Percentiles rank a stretch among this genome's conserved stretches.
Conservation (phyloP, 495 filamentous ascomycete genomes). For the Aeminium ludgeri region DNA sequence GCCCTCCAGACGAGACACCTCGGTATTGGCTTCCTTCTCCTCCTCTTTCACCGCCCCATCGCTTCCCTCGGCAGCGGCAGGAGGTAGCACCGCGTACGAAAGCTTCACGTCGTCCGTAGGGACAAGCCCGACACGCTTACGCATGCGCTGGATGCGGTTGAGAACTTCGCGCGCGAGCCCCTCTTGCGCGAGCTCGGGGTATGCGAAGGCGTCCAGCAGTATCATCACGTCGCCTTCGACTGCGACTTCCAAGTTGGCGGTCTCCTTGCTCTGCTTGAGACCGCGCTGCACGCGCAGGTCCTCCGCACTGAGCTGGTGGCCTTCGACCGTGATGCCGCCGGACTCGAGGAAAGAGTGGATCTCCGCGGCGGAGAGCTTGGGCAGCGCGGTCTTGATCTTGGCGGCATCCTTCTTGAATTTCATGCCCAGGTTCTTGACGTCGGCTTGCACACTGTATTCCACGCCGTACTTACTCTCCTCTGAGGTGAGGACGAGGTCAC, state of each 20-base stretch:
- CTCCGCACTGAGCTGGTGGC: constrained; percentile 60
- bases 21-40: constrained; percentile 7
- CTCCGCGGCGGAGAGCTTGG: constrained; percentile 57
- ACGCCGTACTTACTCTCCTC: constrained; percentile 86
- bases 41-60: constrained; percentile 3
- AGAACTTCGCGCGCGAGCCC: constrained; percentile 68
- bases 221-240: constrained; percentile 69
- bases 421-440: constrained; percentile 90
- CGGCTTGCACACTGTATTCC: constrained; percentile 70
- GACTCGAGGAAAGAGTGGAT: constrained; percentile 55
- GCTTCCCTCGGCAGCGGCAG: constrained; percentile 3
- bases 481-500: constrained; percentile 63
- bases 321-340: constrained; percentile 61
- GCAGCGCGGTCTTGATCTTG: constrained; percentile 80
- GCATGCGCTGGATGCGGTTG: constrained; percentile 62
- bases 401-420: constrained; percentile 87
- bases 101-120: constrained; percentile 76
- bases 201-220: constrained; percentile 57
- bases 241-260: constrained; percentile 63
- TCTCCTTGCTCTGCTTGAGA: constrained; percentile 48
- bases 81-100: constrained; percentile 52
- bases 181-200: constrained; percentile 58
- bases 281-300: constrained; percentile 75
- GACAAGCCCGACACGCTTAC: constrained; percentile 66
- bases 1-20: constrained; percentile 41